These are phyloP conservation scores for Trichoderma koningii DNA, from an alignment of 2,329 filamentous ascomycete species.

Conservation along the genomic window DNA sequence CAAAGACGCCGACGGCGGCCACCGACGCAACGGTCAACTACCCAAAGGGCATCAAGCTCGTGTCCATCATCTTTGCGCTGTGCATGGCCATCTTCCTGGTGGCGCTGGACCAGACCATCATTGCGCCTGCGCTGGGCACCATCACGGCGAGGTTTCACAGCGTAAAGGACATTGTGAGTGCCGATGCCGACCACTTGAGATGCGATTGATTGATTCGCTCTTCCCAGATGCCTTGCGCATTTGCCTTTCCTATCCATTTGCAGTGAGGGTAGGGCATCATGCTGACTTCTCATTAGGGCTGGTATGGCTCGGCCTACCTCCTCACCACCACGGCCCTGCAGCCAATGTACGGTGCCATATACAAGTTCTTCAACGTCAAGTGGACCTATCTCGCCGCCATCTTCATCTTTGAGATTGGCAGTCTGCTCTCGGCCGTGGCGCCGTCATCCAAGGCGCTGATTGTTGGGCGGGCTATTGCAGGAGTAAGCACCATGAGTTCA, in stretches of 20 bases:
- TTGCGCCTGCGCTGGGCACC: constrained; percentile 54
- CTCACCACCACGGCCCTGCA: constrained; percentile 53
- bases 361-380: constrained; percentile 55
- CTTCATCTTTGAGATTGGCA: constrained; percentile 50
- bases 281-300: constrained; percentile 40
- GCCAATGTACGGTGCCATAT: constrained; percentile 53
- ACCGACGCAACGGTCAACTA: constrained; percentile 36
- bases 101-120: constrained; percentile 55
- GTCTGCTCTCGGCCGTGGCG: constrained; percentile 48
- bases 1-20: constrained; percentile 5
- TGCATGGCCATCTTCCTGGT: constrained; percentile 53
- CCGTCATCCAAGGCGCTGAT: constrained; percentile 53
- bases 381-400: constrained; percentile 47
- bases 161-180: constrained; percentile 48
- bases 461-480: constrained; percentile 54
- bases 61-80: constrained; percentile 48
- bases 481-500: constrained; percentile 35
- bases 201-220: constrained; percentile 21
- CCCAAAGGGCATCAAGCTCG: constrained; percentile 44
- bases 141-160: constrained; percentile 51
- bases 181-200: not conserved
- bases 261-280: not conserved
- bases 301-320: constrained; percentile 54
- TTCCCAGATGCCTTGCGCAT: not conserved
- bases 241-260: not conserved